Evolutionary conservation across 257 asterid genomes (phyloP).

Genomic region (Gentiana macrophylla): DNA sequence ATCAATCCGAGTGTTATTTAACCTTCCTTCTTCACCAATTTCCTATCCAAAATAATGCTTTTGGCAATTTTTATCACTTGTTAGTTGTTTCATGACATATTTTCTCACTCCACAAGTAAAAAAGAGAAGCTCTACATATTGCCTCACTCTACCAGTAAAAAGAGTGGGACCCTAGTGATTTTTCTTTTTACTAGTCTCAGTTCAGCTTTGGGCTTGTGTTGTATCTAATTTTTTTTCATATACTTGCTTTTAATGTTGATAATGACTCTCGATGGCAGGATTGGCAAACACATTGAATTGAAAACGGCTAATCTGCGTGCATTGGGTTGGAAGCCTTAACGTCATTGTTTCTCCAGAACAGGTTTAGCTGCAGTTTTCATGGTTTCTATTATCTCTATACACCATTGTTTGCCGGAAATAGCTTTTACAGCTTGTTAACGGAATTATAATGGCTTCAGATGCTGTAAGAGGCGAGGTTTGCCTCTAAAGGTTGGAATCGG

Average conservation of each 20-base stretch:
- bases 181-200: neutral
- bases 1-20: too few relatives aligned
- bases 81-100: neutral
- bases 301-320: slow-evolving; percentile 50
- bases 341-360: neutral
- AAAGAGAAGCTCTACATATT: neutral
- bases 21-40: too few relatives aligned
- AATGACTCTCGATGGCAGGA: slow-evolving; percentile 30
- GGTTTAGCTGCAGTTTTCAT: neutral
- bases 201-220: neutral
- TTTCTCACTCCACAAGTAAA: neutral
- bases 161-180: too few relatives aligned
- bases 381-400: neutral
- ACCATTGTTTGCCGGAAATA: too few relatives aligned
- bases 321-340: slow-evolving; percentile 54
- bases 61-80: too few relatives aligned
- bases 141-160: neutral
- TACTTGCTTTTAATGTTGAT: neutral
- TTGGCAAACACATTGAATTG: slow-evolving; percentile 68
- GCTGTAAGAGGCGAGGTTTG: too few relatives aligned
- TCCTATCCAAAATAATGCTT: too few relatives aligned
- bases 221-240: neutral
- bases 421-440: too few relatives aligned
- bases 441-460: too few relatives aligned
- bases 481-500: too few relatives aligned